Conservation (phyloP, 495 filamentous ascomycete genomes). For the Chaetomium cochliodes region DNA sequence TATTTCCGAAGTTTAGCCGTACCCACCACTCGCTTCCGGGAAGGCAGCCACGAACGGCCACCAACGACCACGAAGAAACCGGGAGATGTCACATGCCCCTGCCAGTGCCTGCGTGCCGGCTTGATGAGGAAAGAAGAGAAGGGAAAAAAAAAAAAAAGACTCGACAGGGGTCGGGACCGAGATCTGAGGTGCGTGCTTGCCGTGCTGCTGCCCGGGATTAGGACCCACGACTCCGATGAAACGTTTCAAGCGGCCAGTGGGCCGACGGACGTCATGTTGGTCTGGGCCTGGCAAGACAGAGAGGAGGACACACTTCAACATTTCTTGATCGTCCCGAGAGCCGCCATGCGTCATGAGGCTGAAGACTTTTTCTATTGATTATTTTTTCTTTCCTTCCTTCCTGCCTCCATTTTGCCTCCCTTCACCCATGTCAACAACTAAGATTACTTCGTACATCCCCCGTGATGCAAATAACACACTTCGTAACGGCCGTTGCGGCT, state of each 20-base stretch:
- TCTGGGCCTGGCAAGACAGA: not conserved
- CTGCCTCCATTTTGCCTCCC: not conserved
- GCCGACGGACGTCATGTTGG: not conserved
- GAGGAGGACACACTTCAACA: not conserved
- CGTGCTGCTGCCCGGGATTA: not conserved
- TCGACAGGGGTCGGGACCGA: not conserved
- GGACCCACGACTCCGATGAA: not conserved
- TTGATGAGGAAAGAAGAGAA: not conserved
- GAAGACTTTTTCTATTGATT: not conserved
- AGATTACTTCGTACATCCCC: not conserved
- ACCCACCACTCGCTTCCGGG: conserved; percentile 18
- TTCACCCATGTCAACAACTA: not conserved
- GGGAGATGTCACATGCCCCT: conserved; percentile 11
- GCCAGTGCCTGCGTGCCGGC: not conserved
- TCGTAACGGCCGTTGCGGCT: not conserved
- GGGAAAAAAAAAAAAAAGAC: not conserved
- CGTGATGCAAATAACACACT: not conserved
- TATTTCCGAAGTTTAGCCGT: conserved; percentile 23
- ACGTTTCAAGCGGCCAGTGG: not conserved
- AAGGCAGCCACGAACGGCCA: not conserved
- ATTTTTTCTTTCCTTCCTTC: not conserved
- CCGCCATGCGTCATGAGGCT: not conserved
- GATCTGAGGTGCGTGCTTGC: not conserved
- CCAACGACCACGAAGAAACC: not conserved
- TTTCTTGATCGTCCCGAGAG: not conserved